Percentiles rank a stretch among this genome's conserved stretches.
These are phyloP conservation scores for Triticum turgidum DNA, from an alignment of 176 grass and related monocot species.

Conservation along the genomic window DNA sequence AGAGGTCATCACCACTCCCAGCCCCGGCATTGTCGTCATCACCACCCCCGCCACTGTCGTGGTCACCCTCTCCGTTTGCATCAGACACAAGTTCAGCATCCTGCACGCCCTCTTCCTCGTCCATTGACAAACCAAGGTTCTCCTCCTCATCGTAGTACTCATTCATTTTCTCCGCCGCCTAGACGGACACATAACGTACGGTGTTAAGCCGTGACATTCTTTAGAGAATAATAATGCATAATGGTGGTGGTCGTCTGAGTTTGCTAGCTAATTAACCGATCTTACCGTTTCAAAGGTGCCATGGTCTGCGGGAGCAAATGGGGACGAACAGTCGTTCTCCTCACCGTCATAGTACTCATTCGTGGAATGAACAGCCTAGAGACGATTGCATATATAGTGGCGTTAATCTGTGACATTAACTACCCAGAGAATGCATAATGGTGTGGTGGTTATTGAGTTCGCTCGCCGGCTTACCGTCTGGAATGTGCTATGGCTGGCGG, in stretches of 20 bases:
- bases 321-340: background rate
- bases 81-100: background rate
- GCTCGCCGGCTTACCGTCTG: too few species aligned
- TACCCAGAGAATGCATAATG: background rate
- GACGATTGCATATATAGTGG: background rate
- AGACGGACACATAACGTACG: background rate
- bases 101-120: background rate
- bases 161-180: background rate
- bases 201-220: background rate
- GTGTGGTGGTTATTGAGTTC: too few species aligned
- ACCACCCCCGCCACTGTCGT: background rate
- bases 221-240: background rate
- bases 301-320: too few species aligned
- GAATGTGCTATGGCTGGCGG: too few species aligned
- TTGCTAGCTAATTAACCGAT: too few species aligned
- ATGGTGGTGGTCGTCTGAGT: too few species aligned
- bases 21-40: background rate
- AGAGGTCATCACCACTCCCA: too few species aligned
- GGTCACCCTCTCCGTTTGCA: background rate
- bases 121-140: background rate
- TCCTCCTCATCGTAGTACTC: background rate
- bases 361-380: background rate
- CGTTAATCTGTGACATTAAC: background rate
- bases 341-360: background rate
- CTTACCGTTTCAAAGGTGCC: too few species aligned